Evolutionary conservation across 129 eudicot genomes (phyloP).

Genomic region (Lactuca saligna): DNA sequence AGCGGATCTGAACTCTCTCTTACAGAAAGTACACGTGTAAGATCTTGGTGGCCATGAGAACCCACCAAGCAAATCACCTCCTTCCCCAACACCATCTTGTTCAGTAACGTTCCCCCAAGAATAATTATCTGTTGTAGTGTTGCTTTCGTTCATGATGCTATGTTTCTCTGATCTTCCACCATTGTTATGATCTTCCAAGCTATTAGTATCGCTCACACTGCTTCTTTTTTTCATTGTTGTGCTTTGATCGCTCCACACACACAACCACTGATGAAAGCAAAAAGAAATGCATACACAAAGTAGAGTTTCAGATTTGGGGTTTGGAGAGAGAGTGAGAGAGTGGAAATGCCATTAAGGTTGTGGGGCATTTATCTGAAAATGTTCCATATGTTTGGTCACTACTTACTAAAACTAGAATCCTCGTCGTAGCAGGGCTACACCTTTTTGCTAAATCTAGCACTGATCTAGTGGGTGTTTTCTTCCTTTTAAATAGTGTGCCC

Average conservation of each 20-base stretch:
- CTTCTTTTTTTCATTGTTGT: constrained; percentile 22
- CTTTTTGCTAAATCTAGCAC: constrained; percentile 48
- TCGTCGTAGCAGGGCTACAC: constrained; percentile 51
- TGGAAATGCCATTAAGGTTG: constrained; percentile 40
- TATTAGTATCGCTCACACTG: neutral
- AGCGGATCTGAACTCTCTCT: constrained; percentile 69
- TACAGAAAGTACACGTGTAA: constrained; percentile 68
- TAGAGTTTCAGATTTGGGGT: constrained; percentile 22
- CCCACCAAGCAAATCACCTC: constrained; percentile 35
- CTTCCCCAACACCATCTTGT: constrained; percentile 10
- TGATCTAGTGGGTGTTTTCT: constrained; percentile 43
- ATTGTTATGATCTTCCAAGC: constrained; percentile 11
- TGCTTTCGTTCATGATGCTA: constrained; percentile 4
- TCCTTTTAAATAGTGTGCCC: constrained; percentile 38
- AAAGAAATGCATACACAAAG: constrained; percentile 9
- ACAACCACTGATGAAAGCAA: constrained; percentile 4
- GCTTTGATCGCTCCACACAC: neutral
- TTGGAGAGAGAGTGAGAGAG: constrained; percentile 15
- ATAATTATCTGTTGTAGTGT: neutral
- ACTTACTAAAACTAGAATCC: constrained; percentile 45
- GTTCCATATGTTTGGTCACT: constrained; percentile 56
- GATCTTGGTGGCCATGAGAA: constrained; percentile 75
- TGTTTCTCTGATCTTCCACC: constrained; percentile 16
- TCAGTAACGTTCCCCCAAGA: constrained; percentile 29
- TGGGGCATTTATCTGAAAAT: constrained; percentile 46